Conservation (phyloP, 2,329 filamentous ascomycete species). For the Fusarium lyarnte region DNA sequence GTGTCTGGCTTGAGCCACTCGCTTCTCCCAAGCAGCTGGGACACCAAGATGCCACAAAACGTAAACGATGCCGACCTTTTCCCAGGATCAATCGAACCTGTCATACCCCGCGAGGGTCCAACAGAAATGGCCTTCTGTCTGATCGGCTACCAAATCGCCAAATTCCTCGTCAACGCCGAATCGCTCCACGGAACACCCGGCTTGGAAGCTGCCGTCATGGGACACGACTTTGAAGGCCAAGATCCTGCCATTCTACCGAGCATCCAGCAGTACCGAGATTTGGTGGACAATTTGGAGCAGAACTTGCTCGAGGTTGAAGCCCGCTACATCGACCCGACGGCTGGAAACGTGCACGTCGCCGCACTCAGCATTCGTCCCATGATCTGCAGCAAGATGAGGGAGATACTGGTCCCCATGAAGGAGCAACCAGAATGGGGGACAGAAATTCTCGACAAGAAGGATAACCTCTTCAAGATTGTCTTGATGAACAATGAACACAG, state of each 20-base stretch:
- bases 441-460: conserved; percentile 59
- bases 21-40: conserved; percentile 62
- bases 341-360: conserved; percentile 62
- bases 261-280: conserved; percentile 54
- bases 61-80: conserved; percentile 68
- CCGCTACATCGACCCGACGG: conserved; percentile 60
- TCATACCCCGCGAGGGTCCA: conserved; percentile 63
- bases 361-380: conserved; percentile 59
- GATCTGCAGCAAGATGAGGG: conserved; percentile 60
- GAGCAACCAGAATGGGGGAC: conserved; percentile 60
- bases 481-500: conserved; percentile 60
- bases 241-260: conserved; percentile 41
- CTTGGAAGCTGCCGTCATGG: conserved; percentile 61
- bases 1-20: conserved; percentile 66
- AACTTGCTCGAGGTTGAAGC: conserved; percentile 58
- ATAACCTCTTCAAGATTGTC: conserved; percentile 66
- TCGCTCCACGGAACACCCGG: conserved; percentile 54
- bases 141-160: conserved; percentile 60
- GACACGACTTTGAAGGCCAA: conserved; percentile 50
- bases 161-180: conserved; percentile 59
- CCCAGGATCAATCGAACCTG: conserved; percentile 60
- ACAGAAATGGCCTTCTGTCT: conserved; percentile 70
- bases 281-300: conserved; percentile 55
- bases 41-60: conserved; percentile 66
- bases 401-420: conserved; percentile 58